Evolutionary conservation across 306 rosid genomes (phyloP).

Genomic region (Prunus davidiana): DNA sequence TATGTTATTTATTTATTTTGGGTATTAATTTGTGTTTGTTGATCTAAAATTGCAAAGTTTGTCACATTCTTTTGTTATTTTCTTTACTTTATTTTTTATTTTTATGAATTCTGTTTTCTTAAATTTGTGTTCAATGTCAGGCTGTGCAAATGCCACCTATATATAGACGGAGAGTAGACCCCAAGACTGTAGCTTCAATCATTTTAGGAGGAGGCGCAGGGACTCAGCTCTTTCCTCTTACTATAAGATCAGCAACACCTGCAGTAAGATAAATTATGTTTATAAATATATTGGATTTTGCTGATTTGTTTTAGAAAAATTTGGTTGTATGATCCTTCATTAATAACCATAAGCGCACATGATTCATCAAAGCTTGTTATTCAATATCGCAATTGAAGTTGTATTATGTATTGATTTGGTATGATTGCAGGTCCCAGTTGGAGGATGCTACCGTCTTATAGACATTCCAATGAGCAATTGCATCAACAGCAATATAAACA

Average conservation of each 20-base stretch:
- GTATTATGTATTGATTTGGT: neutral
- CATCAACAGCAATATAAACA: slow-evolving; percentile 49
- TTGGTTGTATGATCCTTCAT: neutral
- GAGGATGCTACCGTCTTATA: slow-evolving; percentile 54
- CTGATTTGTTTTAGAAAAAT: neutral
- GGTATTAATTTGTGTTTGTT: neutral
- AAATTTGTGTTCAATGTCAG: slow-evolving; percentile 42
- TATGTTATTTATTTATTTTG: neutral
- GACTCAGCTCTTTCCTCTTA: slow-evolving; percentile 80
- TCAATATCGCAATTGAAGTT: neutral
- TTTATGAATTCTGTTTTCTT: slow-evolving; percentile 14
- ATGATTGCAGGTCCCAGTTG: slow-evolving; percentile 44
- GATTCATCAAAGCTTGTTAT: neutral
- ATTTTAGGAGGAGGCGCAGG: slow-evolving; percentile 90
- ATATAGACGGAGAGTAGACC: slow-evolving; percentile 55
- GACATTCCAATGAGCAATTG: slow-evolving; percentile 54
- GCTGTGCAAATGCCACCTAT: slow-evolving; percentile 52
- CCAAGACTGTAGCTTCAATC: slow-evolving; percentile 76
- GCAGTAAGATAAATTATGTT: slow-evolving; percentile 53
- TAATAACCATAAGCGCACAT: neutral
- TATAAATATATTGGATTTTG: neutral
- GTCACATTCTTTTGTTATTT: neutral
- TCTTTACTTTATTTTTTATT: neutral
- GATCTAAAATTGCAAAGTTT: neutral
- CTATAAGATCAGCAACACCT: slow-evolving; percentile 73